A percentile compares a stretch with the other conserved stretches of the same genome.
Conservation (phyloP, 148 eudicot species). For the Cornus florida region DNA sequence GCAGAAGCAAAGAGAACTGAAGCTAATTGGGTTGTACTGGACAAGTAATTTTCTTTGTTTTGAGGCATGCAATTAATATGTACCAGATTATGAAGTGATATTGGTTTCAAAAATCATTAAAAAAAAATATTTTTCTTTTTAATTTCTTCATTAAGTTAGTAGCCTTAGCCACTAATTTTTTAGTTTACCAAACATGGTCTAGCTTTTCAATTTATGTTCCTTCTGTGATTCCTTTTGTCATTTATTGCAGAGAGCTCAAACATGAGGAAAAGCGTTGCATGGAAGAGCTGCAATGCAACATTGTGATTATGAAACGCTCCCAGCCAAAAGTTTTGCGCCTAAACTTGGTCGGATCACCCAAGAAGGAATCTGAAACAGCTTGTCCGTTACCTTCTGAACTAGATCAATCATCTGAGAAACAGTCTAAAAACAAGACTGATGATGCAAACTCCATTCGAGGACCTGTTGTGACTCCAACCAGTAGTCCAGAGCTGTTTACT, state of each 20-base stretch:
- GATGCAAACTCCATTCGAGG: conserved; percentile 46
- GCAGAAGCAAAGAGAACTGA: conserved; percentile 79
- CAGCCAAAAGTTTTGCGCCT: conserved; percentile 80
- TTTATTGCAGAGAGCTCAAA: conserved; percentile 65
- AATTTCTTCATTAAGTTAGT: not conserved
- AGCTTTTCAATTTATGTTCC: conserved; percentile 5
- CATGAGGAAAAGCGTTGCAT: conserved; percentile 83
- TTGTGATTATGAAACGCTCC: conserved; percentile 76
- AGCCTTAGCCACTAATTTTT: not conserved
- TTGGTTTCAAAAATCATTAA: not conserved
- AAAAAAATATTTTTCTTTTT: not conserved
- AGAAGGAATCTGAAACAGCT: conserved; percentile 47
- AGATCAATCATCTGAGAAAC: conserved; percentile 33
- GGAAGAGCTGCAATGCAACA: conserved; percentile 94
- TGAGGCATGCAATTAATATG: not conserved
- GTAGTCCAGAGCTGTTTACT: conserved; percentile 87
- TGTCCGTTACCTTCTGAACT: conserved; percentile 30
- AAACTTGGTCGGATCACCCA: conserved; percentile 70
- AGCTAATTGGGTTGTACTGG: conserved; percentile 90
- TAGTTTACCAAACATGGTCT: not conserved
- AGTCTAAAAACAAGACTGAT: conserved; percentile 23
- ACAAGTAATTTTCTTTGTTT: conserved; percentile 55
- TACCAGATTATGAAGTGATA: not conserved
- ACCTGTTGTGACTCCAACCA: conserved; percentile 77
- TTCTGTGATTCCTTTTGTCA: not conserved